Conservation (phyloP, 148 eudicot genomes). For the Nyssa sinensis region DNA sequence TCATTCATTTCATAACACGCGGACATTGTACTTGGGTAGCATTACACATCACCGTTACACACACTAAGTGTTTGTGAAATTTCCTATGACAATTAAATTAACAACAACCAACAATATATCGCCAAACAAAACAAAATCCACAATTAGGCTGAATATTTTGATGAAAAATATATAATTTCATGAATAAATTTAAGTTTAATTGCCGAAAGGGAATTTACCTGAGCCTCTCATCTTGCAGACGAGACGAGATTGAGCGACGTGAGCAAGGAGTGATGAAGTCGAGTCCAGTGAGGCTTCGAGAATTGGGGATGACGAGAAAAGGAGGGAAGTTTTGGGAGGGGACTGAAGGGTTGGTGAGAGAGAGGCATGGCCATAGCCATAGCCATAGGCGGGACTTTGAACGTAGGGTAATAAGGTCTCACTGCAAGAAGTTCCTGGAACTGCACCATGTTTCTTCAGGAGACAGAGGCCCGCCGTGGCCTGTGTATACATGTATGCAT, state of each 20-base stretch:
- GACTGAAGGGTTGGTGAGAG: slow-evolving; percentile 10
- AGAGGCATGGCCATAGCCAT: slow-evolving; percentile 20
- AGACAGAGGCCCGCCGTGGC: neutral
- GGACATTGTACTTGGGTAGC: neutral
- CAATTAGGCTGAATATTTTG: neutral
- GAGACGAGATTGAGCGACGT: slow-evolving; percentile 28
- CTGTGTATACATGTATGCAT: too few relatives aligned
- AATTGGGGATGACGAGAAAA: slow-evolving; percentile 6
- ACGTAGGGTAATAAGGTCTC: slow-evolving; percentile 10
- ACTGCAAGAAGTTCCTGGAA: slow-evolving; percentile 3
- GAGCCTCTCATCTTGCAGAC: slow-evolving; percentile 36
- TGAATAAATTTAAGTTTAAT: too few relatives aligned
- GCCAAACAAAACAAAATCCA: neutral
- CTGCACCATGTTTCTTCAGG: neutral
- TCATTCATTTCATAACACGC: neutral
- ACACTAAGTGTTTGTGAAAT: slow-evolving; percentile 23
- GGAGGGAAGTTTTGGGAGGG: slow-evolving; percentile 7
- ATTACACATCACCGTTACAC: neutral
- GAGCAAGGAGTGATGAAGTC: slow-evolving; percentile 1
- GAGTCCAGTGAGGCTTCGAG: slow-evolving; percentile 13
- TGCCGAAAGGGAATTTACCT: slow-evolving; percentile 31
- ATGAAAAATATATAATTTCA: too few relatives aligned
- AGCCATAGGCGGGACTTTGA: slow-evolving; percentile 12
- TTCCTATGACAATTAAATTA: neutral
- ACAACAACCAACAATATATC: neutral